Base-by-base conservation (phyloP, 345 rosid genomes). In the Gossypium anomalum region DNA sequence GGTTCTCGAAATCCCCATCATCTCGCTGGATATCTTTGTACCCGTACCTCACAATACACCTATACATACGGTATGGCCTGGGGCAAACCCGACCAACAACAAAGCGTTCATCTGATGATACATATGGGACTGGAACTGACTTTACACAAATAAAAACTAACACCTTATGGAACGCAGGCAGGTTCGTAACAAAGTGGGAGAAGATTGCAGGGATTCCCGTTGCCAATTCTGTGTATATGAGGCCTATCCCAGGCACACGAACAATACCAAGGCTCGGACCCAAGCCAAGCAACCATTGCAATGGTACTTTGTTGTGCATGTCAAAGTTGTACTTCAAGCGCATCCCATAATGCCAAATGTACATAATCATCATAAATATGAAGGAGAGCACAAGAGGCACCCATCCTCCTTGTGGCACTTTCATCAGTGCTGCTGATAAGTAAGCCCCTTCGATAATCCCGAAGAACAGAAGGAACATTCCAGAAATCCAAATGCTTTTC, bases 261-360 rank as follows among this genome's bases (percentile, higher is more conserved):
- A 94, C 97, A 67, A 94, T 94, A 9, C 97, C 97, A 62, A 94
- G 98, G 79, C 97, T 92, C 56, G 98, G 98, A 45, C 94, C 98
- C 82, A 92, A 78, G 56, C 97, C 94, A 16, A 94, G 87, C 72
- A 94, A 67, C 98, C 97, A 94, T 79, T 86, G 92, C 59, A 89
- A 78, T 1, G 97, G 89, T 60, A 94, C 97, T 87, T 94, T 94
- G 90, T 94, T 94, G 82, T 92, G 97, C 61, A 94, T 86, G 76
- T 94, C 98, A 56, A 80, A 90, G 82, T 80, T 89, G 87, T 94
- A 94, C 83, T 94, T 94, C 88, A 79, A 87, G 74, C 93, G 86
- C 34, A 92, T 88, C 52, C 97, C 97, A 68, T 94, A 94, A 78
- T 92, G 97, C 97, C 98, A 94, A 65, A 89, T 85, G 78, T 75